These are phyloP conservation scores for Calocybe gambosa DNA, from an alignment of 1,284 basidiomycete genomes.

Conservation along the genomic window DNA sequence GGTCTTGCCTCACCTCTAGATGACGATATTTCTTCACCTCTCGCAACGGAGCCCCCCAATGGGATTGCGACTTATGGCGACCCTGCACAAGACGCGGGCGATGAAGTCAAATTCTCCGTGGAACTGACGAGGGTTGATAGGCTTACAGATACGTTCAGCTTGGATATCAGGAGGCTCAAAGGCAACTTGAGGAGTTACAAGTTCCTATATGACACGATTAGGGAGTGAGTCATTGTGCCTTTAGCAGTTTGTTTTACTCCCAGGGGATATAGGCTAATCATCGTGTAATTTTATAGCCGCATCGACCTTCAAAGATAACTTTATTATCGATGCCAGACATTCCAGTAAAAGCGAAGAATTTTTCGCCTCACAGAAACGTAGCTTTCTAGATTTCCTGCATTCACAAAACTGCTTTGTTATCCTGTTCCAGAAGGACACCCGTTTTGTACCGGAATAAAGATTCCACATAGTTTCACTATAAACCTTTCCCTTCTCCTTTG, in stretches of 20 bases:
- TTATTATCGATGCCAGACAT: no score
- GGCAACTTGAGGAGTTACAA: slow-evolving; percentile 93
- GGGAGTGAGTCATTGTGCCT: slow-evolving; percentile 60
- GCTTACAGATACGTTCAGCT: slow-evolving; percentile 79
- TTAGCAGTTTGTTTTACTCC: slow-evolving; percentile 1
- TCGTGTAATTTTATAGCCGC: slow-evolving; percentile 17
- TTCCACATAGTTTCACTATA: no score
- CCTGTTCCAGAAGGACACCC: no score
- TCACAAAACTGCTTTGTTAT: no score
- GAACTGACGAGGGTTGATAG: slow-evolving; percentile 87
- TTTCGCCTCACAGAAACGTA: no score
- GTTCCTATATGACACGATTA: slow-evolving; percentile 85
- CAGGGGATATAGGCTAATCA: background rate
- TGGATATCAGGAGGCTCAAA: slow-evolving; percentile 87
- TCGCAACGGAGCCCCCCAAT: slow-evolving; percentile 27
- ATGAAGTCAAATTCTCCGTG: slow-evolving; percentile 90
- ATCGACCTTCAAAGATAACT: slow-evolving; percentile 23
- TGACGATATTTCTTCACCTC: slow-evolving; percentile 31
- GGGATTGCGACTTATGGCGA: slow-evolving; percentile 74
- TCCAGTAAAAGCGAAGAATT: no score
- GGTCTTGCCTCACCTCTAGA: slow-evolving; percentile 35
- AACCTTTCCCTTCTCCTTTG: background rate
- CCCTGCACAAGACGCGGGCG: slow-evolving; percentile 70
- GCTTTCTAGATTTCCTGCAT: no score
- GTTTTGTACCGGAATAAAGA: no score